Base-by-base conservation (phyloP, 768 basidiomycete genomes). In the Exidia glandulosa region DNA sequence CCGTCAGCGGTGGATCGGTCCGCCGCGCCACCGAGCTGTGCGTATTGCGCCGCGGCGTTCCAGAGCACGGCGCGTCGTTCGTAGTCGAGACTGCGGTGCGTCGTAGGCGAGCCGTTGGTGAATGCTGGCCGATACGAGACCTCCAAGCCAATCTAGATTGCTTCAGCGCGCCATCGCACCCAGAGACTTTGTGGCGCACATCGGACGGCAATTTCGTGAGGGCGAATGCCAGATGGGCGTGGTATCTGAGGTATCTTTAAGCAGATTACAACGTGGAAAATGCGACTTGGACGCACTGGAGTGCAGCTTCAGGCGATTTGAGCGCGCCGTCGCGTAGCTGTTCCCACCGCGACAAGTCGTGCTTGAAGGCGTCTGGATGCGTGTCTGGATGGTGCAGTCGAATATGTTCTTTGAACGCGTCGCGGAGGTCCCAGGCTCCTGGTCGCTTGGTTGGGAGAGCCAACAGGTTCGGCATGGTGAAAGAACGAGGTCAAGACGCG, bases 41-140 rank as follows among this genome's bases (percentile, higher is more conserved):
- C 90, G 68, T 87, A 90, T n/a, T 94, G 72, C 2, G 90, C 83
- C 1, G 87, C 90, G 3, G 97, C 76, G 67, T 97, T 97, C 77
- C 88, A 95, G 1, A 97, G 71, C 0, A 89, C 76, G 25, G 81
- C 77, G 2, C 87, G 84, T 16, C 88, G 79, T 69, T 98, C 95
- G 64, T 88, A 96, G 1, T 81, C 74, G n/a, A 97, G 76, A 61
- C 86, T 94, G 33, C 76, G 77, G 32, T 93, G 72, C 0, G 85
- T 77, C 27, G 90, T 71, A 1, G 90, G 84, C 0, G 81, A 66
- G 37, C 75, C 76, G 9, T 73, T 68, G 2, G 81, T 74, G 69
- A 94, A 95, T 10, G 77, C 83, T 4, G 87, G 81, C 2, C 85
- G 79, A 68, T 92, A 95, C 14, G 90, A 69, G 59, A 90, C 80